Evolutionary conservation across 2,329 filamentous ascomycete genomes (phyloP), one percentile per base, ranked within the genome.

Genomic region (Fusarium sp.): DNA sequence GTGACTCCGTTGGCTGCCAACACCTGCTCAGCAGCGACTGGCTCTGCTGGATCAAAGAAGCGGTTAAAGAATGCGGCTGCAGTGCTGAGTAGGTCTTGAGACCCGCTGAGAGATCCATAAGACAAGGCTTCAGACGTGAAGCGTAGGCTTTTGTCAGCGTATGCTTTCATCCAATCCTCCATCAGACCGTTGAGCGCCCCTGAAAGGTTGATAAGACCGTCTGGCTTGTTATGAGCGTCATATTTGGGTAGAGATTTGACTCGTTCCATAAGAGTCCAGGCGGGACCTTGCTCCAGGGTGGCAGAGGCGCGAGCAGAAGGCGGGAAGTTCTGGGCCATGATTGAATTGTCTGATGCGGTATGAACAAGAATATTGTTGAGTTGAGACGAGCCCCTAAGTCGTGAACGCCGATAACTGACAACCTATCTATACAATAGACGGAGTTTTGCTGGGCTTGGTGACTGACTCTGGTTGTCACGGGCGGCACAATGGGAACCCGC

Each of bases 391-490:
- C 20, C 5, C 5, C 9, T 3, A 10, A n/a, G n/a, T n/a, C n/a
- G 18, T n/a, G 18, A 20, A n/a, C 11, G 5, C 5, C 11, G 4
- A 5, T 10, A 10, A n/a, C 1, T 11, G 4, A 2, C 5, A 41
- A 20, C 9, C 13, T 11, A 13, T 41, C 39, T 41, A 10, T 20
- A 41, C 5, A 41, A 20, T 11, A 41, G 39, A 13, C 39, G n/a
- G 39, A 20, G n/a, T 41, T 41, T 41, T 39, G 9, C 18, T 39
- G 16, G 8, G 37, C 18, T 39, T 18, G 16, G 18, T 18, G 35
- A 18, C 35, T 39, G 16, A 18, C 35, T 39, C 35, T 7, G 35
- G 35, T 5, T 16, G n/a, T 18, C 4, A 39, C 16, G 16, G 37
- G 37, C 13, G 31, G 31, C 31, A 33, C 31, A 14, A 14, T 35